phyloP scores from a whole-genome alignment of 148 eudicot species.

The Rhododendron mucronatum region DNA sequence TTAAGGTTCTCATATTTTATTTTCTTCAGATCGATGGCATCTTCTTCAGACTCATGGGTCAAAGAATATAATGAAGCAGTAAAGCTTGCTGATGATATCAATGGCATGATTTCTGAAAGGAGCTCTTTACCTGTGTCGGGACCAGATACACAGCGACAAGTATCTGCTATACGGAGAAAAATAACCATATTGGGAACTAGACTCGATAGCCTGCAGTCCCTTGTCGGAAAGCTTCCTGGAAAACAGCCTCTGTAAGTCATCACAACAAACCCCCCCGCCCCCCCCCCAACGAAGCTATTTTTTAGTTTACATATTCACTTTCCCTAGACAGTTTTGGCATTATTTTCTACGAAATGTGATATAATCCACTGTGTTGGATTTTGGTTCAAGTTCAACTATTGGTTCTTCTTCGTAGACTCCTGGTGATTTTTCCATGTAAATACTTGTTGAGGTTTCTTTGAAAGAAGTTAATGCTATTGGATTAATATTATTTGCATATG shows the following conservation, averaged over 20 bases:
- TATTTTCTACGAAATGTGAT: not conserved
- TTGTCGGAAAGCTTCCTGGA: conserved; percentile 65
- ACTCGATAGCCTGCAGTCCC: conserved; percentile 70
- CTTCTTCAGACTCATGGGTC: conserved; percentile 67
- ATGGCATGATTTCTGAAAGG: conserved; percentile 72
- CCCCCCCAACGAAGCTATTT: not conserved
- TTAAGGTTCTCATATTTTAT: not conserved
- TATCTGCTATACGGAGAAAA: conserved; percentile 72
- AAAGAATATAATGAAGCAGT: conserved; percentile 80
- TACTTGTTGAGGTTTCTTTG: not conserved
- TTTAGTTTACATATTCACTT: not conserved
- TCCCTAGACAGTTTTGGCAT: not conserved
- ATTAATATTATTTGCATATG: not conserved
- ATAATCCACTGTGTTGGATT: not conserved
- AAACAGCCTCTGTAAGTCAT: conserved; percentile 61
- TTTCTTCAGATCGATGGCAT: conserved; percentile 49
- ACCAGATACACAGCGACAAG: conserved; percentile 70
- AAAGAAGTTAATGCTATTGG: not conserved
- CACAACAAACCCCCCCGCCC: not conserved
- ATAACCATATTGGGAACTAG: conserved; percentile 86
- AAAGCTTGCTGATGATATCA: conserved; percentile 72
- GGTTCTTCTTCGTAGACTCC: not conserved
- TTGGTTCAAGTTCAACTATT: not conserved
- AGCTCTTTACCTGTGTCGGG: conserved; percentile 47
- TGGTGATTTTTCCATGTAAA: not conserved